These are phyloP conservation scores for Dactylellina leptospora DNA, from an alignment of 2,329 filamentous ascomycete species.

Conservation along the genomic window DNA sequence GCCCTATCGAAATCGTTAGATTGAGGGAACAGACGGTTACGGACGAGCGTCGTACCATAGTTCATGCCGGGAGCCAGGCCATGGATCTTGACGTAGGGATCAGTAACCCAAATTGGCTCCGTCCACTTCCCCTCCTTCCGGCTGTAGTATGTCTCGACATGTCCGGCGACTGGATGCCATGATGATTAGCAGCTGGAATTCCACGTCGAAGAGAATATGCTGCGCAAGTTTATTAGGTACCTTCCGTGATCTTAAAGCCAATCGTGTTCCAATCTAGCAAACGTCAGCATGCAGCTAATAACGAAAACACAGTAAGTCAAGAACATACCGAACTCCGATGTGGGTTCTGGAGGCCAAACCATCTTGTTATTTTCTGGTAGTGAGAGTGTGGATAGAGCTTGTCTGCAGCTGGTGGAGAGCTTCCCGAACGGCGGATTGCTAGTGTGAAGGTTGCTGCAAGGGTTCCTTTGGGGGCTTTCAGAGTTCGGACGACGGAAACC, in stretches of 20 bases:
- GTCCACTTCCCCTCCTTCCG: conserved; percentile 79
- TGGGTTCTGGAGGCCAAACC: conserved; percentile 49
- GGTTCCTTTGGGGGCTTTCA: conserved; percentile 3
- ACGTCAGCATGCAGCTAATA: background rate
- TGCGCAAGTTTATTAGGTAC: too few relatives aligned
- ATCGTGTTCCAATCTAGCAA: conserved; percentile 84
- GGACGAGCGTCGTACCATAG: conserved; percentile 68
- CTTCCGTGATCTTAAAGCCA: conserved; percentile 91
- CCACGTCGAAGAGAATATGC: too few relatives aligned
- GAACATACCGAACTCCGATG: conserved; percentile 36
- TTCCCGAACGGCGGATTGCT: conserved; percentile 26
- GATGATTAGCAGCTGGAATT: conserved; percentile 15
- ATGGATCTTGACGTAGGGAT: conserved; percentile 87
- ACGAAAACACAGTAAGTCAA: too few relatives aligned
- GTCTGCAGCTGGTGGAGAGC: conserved; percentile 16
- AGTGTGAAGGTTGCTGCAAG: conserved; percentile 30
- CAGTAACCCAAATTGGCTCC: conserved; percentile 77
- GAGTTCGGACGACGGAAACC: conserved; percentile 1
- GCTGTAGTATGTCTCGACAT: conserved; percentile 87
- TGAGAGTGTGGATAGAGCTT: background rate
- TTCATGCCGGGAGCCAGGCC: conserved; percentile 95
- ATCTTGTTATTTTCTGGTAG: conserved; percentile 13
- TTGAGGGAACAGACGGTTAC: background rate
- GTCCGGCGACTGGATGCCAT: conserved; percentile 78
- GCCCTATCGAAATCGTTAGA: conserved; percentile 62